phyloP scores from a whole-genome alignment of 2,329 filamentous ascomycete species.

The Paracorniculantispora psalliotae region DNA sequence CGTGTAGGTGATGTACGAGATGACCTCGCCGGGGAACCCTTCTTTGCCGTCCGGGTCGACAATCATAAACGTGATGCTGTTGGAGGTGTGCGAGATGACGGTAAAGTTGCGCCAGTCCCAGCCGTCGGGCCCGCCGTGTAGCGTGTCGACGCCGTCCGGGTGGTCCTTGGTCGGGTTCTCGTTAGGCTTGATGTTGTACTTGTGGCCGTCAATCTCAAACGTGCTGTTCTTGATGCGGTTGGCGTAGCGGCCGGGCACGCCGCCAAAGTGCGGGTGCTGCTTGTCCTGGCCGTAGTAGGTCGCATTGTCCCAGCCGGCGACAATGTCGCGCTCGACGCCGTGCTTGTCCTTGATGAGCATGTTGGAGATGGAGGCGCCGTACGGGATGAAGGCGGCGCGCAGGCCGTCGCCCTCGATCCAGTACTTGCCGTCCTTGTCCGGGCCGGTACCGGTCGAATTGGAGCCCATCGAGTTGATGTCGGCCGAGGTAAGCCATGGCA shows the following conservation, averaged over 20 bases:
- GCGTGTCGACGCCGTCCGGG: conserved; percentile 55
- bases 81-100: conserved; percentile 60
- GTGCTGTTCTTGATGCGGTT: conserved; percentile 77
- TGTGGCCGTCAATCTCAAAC: conserved; percentile 60
- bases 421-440: conserved; percentile 63
- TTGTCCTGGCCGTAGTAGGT: conserved; percentile 61
- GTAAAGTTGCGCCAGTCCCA: conserved; percentile 79
- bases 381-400: conserved; percentile 64
- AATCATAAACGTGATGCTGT: conserved; percentile 70
- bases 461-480: conserved; percentile 4
- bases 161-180: conserved; percentile 50
- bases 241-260: conserved; percentile 71
- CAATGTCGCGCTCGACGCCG: conserved; percentile 64
- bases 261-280: conserved; percentile 65
- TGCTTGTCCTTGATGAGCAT: conserved; percentile 65
- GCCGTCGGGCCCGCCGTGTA: conserved; percentile 65
- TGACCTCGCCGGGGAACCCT: conserved; percentile 74
- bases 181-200: conserved; percentile 57
- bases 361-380: conserved; percentile 69
- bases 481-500: conserved; percentile 16
- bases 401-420: conserved; percentile 64
- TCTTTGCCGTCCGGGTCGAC: conserved; percentile 67
- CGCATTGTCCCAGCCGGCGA: conserved; percentile 72
- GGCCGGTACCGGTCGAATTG: conserved; percentile 24
- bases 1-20: conserved; percentile 70